Percentiles rank a stretch among this genome's conserved stretches.
Evolutionary conservation across 139 green algal genomes (phyloP).

Genomic region (Monoraphidium neglectum): DNA sequence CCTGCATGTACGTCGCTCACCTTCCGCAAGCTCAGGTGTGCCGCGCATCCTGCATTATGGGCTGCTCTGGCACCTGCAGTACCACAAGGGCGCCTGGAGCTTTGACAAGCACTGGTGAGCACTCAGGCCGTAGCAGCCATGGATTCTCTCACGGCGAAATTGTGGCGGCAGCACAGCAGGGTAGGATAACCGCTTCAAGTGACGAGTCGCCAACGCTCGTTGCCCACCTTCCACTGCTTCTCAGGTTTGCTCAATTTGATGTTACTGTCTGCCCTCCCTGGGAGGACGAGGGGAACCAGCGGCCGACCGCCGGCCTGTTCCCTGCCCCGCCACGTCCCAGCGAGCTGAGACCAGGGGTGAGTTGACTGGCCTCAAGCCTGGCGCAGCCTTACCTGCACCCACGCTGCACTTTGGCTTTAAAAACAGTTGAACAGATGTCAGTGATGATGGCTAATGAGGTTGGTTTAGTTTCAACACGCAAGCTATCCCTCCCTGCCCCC

Average conservation of each 20-base stretch:
- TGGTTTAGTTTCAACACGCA: too few relatives aligned
- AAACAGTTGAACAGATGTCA: too few relatives aligned
- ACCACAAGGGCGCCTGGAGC: constrained; percentile 19
- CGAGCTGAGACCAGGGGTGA: constrained; percentile 30
- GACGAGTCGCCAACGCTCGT: too few relatives aligned
- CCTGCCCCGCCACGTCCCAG: constrained; percentile 48
- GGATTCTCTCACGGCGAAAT: too few relatives aligned
- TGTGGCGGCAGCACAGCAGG: too few relatives aligned
- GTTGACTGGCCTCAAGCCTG: not conserved
- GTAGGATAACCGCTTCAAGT: too few relatives aligned
- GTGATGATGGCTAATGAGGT: too few relatives aligned
- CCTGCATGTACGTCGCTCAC: not conserved
- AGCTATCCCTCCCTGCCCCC: too few relatives aligned
- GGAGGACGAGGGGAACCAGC: constrained; percentile 17
- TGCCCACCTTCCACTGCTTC: too few relatives aligned
- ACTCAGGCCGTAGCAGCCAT: too few relatives aligned
- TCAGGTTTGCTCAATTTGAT: constrained; percentile 58
- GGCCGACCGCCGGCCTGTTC: constrained; percentile 56
- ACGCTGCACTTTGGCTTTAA: too few relatives aligned
- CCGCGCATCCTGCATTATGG: constrained; percentile 91
- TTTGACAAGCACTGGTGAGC: constrained; percentile 84
- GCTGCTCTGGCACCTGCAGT: constrained; percentile 45
- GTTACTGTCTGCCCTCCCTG: constrained; percentile 57
- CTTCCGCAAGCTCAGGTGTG: constrained; percentile 2
- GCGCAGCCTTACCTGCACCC: too few relatives aligned